Evolutionary conservation across 208 protist species (phyloP).

Genomic region (Tritrichomonas musculus): DNA sequence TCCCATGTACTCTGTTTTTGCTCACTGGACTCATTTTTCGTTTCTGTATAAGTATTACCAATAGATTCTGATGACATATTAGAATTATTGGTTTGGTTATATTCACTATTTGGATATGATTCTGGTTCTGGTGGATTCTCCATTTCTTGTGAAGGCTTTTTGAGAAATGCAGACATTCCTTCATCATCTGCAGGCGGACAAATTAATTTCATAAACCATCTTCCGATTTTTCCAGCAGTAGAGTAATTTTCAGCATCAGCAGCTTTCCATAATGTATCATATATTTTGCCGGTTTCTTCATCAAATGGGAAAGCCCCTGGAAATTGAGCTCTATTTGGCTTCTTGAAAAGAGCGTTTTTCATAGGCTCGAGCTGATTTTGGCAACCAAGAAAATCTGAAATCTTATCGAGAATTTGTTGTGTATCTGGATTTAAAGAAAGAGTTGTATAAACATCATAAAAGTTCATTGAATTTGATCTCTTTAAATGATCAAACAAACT

Average conservation of each 20-base stretch:
- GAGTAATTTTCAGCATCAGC: conserved; percentile 21
- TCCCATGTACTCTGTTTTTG: too few species aligned
- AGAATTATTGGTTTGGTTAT: too few species aligned
- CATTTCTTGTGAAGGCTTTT: too few species aligned
- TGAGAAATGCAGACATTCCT: too few species aligned
- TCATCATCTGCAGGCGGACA: conserved; percentile 5
- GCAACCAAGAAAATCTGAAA: background rate
- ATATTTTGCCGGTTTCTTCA: conserved; percentile 16
- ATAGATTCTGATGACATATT: too few species aligned
- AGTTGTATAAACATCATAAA: conserved; percentile 17
- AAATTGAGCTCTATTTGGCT: background rate
- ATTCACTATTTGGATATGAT: too few species aligned
- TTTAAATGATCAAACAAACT: too few species aligned
- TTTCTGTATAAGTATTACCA: too few species aligned
- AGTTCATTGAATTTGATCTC: conserved; percentile 15
- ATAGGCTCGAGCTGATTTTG: background rate
- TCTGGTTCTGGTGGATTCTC: too few species aligned
- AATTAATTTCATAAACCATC: conserved; percentile 20
- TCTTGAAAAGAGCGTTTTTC: background rate
- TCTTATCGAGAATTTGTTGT: background rate
- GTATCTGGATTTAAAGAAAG: background rate
- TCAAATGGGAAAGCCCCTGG: background rate
- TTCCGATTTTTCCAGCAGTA: background rate
- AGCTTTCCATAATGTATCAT: background rate
- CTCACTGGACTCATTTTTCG: too few species aligned